These are phyloP conservation scores for Coprinopsis cinerea DNA, from an alignment of 768 basidiomycete genomes.

Conservation along the genomic window DNA sequence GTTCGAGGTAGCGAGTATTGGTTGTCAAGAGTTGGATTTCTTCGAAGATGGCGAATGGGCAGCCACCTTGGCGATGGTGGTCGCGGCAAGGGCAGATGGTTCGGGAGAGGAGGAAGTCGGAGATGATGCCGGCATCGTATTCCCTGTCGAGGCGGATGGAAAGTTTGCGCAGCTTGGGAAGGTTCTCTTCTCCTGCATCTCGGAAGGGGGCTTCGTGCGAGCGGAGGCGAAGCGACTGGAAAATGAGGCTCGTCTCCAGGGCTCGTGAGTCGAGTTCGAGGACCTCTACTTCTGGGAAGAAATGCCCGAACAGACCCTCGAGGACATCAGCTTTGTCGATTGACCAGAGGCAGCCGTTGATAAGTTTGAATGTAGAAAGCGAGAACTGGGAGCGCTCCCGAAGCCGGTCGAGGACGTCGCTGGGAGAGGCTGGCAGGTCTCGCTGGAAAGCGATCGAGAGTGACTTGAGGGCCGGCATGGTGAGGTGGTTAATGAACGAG, in stretches of 20 bases:
- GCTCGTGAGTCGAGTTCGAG: too few relatives aligned
- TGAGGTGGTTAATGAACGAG: neutral
- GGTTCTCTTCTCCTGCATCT: neutral
- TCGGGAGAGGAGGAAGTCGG: slow-evolving; percentile 5
- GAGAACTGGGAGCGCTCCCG: neutral
- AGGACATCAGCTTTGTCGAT: too few relatives aligned
- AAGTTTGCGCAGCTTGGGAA: neutral
- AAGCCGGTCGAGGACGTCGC: neutral
- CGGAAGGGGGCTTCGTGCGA: neutral
- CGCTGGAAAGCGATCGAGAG: neutral
- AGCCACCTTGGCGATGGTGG: slow-evolving; percentile 10
- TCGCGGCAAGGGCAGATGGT: slow-evolving; percentile 1
- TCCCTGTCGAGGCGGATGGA: neutral
- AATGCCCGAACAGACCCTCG: too few relatives aligned
- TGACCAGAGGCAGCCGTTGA: too few relatives aligned
- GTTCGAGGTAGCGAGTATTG: too few relatives aligned
- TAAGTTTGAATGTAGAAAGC: too few relatives aligned
- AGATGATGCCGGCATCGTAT: neutral
- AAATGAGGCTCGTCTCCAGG: neutral
- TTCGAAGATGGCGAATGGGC: neutral
- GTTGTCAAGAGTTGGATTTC: neutral
- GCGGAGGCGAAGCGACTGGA: neutral
- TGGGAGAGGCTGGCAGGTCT: neutral
- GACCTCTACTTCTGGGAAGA: too few relatives aligned
- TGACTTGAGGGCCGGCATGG: neutral